phyloP scores from a whole-genome alignment of 345 rosid species.

The Alliaria petiolata region DNA sequence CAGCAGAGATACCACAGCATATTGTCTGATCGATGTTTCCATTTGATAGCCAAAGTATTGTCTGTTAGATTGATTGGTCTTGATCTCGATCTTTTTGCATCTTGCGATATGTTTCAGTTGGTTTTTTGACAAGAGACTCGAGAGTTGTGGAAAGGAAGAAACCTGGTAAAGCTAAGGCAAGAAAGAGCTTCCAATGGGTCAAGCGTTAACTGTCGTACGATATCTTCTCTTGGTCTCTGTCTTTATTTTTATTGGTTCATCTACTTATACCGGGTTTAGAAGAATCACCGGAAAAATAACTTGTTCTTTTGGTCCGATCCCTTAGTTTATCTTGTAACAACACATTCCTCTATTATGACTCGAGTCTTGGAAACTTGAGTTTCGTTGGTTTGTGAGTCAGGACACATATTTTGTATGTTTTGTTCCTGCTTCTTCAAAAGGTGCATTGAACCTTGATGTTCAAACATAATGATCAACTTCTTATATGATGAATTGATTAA shows the following conservation, averaged over 20 bases:
- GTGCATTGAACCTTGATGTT: background rate
- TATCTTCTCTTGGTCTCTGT: conserved; percentile 1
- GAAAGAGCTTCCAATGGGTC: conserved; percentile 99
- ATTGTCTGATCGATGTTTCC: background rate
- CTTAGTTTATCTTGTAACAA: conserved; percentile 18
- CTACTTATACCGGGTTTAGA: conserved; percentile 16
- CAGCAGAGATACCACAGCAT: background rate
- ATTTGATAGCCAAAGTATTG: background rate
- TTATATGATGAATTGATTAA: background rate
- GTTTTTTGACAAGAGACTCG: conserved; percentile 90
- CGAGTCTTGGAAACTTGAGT: conserved; percentile 15
- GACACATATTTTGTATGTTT: conserved; percentile 25
- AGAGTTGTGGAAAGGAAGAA: conserved; percentile 97
- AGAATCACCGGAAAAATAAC: conserved; percentile 17
- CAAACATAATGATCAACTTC: conserved; percentile 2
- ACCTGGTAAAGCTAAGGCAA: conserved; percentile 97
- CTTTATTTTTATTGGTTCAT: background rate
- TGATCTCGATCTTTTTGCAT: background rate
- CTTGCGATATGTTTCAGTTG: conserved; percentile 42
- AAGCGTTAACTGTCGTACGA: conserved; percentile 58
- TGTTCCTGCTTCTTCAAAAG: conserved; percentile 11
- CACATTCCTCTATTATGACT: conserved; percentile 6
- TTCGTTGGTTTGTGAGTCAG: conserved; percentile 1
- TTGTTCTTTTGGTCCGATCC: conserved; percentile 11
- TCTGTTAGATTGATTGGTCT: background rate